Conservation (phyloP, 2,329 filamentous ascomycete species). For the Grosmannia penicillata region DNA sequence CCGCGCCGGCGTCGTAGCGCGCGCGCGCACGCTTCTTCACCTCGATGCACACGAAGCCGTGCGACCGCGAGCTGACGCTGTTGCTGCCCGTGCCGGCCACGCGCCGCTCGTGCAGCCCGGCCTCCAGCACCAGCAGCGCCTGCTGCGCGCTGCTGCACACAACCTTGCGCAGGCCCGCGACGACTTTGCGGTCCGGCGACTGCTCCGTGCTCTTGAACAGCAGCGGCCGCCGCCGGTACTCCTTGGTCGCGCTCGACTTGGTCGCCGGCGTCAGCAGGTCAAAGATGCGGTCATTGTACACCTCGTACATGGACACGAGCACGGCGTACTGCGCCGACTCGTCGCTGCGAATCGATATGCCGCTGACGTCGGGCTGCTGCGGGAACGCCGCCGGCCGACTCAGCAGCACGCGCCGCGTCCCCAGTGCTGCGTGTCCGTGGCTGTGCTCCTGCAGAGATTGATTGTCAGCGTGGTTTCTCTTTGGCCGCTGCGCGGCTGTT, state of each 20-base stretch:
- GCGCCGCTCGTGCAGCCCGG: conserved; percentile 71
- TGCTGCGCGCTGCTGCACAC: conserved; percentile 72
- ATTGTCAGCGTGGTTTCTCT: conserved; percentile 28
- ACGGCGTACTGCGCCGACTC: conserved; percentile 68
- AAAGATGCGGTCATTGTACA: conserved; percentile 97
- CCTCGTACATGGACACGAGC: conserved; percentile 94
- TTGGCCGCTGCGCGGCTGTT: not conserved
- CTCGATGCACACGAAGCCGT: conserved; percentile 93
- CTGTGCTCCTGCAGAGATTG: conserved; percentile 26
- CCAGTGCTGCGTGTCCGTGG: conserved; percentile 21
- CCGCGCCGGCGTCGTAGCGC: not conserved
- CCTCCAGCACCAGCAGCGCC: conserved; percentile 78
- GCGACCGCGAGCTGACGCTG: conserved; percentile 78
- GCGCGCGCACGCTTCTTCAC: conserved; percentile 58
- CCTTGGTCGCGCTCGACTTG: conserved; percentile 48
- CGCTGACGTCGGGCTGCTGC: conserved; percentile 58
- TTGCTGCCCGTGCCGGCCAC: conserved; percentile 89
- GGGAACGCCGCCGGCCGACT: conserved; percentile 59
- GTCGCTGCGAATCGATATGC: conserved; percentile 52
- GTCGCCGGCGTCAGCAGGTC: conserved; percentile 62
- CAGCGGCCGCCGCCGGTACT: conserved; percentile 60
- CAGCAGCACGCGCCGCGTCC: conserved; percentile 46
- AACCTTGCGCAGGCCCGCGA: conserved; percentile 81
- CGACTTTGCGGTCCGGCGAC: conserved; percentile 83
- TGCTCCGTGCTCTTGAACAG: conserved; percentile 86